Percentiles rank a stretch among this genome's conserved stretches.
Evolutionary conservation across 345 rosid genomes (phyloP).

Genomic region (Lagerstroemia speciosa): DNA sequence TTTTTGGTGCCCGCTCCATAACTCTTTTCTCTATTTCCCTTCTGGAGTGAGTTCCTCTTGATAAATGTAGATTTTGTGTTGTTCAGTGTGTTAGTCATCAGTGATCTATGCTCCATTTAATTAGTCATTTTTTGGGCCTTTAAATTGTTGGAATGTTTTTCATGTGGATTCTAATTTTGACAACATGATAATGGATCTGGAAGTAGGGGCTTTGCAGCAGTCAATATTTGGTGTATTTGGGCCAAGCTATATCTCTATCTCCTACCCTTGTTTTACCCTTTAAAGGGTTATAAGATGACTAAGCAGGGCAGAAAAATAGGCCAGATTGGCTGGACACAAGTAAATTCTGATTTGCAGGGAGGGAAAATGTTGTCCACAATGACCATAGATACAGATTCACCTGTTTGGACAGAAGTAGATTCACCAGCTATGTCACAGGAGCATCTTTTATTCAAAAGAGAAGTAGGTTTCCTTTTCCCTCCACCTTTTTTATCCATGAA

Average conservation of each 20-base stretch:
- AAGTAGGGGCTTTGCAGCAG: not conserved
- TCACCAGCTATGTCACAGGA: constrained; percentile 28
- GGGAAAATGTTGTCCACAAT: constrained; percentile 74
- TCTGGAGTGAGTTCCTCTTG: not conserved
- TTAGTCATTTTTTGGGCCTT: not conserved
- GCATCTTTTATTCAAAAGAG: constrained; percentile 55
- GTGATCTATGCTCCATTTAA: not conserved
- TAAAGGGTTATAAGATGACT: constrained; percentile 80
- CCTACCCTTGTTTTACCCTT: no score
- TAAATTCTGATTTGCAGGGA: constrained; percentile 25
- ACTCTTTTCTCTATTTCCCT: not conserved
- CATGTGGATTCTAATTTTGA: not conserved
- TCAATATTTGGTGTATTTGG: not conserved
- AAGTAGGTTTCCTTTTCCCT: constrained; percentile 26
- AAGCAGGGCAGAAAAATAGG: constrained; percentile 64
- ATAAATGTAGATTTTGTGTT: not conserved
- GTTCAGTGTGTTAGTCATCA: not conserved
- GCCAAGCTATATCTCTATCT: not conserved
- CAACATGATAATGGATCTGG: not conserved
- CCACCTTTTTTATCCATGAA: not conserved
- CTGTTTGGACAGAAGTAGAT: constrained; percentile 26
- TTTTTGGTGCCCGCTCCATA: not conserved
- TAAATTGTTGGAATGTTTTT: not conserved
- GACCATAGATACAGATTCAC: constrained; percentile 63
- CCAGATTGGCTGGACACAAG: constrained; percentile 77